phyloP scores from a whole-genome alignment of 257 asterid species.

The Fraxinus cuspidata region DNA sequence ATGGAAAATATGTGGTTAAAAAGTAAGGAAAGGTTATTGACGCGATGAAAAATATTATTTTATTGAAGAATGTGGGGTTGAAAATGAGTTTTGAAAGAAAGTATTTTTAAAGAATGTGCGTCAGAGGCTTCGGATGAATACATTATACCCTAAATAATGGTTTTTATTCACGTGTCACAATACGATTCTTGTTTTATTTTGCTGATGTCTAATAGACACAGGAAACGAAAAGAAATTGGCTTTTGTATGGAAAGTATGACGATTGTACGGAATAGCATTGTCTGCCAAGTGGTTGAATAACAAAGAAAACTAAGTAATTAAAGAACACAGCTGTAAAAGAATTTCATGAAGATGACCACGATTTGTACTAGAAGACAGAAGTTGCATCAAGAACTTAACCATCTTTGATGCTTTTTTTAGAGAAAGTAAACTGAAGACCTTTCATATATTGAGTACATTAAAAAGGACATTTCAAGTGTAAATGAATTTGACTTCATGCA shows the following conservation, averaged over 20 bases:
- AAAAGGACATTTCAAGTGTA: slow-evolving; percentile 1
- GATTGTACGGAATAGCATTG: not conserved
- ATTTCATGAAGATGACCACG: not conserved
- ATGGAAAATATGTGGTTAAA: too few relatives aligned
- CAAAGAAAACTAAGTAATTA: not conserved
- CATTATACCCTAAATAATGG: not conserved
- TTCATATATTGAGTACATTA: not conserved
- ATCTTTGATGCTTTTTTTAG: not conserved
- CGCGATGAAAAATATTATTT: too few relatives aligned
- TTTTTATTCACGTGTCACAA: not conserved
- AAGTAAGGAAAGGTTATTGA: too few relatives aligned
- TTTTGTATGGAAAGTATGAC: not conserved
- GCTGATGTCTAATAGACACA: not conserved
- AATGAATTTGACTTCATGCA: not conserved
- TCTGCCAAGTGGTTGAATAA: not conserved
- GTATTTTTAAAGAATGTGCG: too few relatives aligned
- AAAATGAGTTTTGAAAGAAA: too few relatives aligned
- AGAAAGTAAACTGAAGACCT: not conserved
- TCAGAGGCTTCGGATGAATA: too few relatives aligned
- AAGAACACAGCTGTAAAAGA: not conserved
- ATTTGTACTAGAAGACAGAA: not conserved
- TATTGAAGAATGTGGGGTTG: too few relatives aligned
- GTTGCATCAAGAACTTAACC: not conserved
- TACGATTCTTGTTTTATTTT: not conserved
- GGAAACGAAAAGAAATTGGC: not conserved